Evolutionary conservation across 345 rosid species (phyloP).

Genomic region (Euphorbia pulcherrima): DNA sequence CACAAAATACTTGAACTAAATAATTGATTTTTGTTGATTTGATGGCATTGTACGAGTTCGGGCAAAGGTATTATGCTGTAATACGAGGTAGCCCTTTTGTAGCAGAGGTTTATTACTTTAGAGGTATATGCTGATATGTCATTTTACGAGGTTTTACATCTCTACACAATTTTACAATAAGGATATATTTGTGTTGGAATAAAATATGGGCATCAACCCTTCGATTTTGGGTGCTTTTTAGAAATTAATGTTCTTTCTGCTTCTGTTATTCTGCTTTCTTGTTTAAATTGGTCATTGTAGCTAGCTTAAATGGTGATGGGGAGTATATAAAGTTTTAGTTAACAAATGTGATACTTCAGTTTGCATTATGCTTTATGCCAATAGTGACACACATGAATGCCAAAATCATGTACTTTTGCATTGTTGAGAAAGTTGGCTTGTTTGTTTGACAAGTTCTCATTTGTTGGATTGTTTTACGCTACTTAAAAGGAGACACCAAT

Average conservation of each 20-base stretch:
- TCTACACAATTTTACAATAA: constrained; percentile 11
- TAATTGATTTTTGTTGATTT: background rate
- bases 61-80: background rate
- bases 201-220: background rate
- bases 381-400: too few relatives aligned
- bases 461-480: too few relatives aligned
- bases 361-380: too few relatives aligned
- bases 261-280: background rate
- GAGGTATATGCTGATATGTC: background rate
- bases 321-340: too few relatives aligned
- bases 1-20: background rate
- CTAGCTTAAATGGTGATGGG: too few relatives aligned
- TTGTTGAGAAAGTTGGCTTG: too few relatives aligned
- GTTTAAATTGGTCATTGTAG: too few relatives aligned
- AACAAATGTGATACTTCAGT: too few relatives aligned
- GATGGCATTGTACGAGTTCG: background rate
- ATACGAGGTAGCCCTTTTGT: background rate
- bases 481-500: too few relatives aligned
- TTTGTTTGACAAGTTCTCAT: too few relatives aligned
- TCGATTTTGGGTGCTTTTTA: background rate
- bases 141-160: background rate
- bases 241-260: background rate
- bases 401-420: too few relatives aligned
- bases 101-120: constrained; percentile 4
- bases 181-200: background rate